Percentiles rank a stretch among this genome's conserved stretches.
Conservation (phyloP, 2,329 filamentous ascomycete species). For the Fonsecaea nubica region DNA sequence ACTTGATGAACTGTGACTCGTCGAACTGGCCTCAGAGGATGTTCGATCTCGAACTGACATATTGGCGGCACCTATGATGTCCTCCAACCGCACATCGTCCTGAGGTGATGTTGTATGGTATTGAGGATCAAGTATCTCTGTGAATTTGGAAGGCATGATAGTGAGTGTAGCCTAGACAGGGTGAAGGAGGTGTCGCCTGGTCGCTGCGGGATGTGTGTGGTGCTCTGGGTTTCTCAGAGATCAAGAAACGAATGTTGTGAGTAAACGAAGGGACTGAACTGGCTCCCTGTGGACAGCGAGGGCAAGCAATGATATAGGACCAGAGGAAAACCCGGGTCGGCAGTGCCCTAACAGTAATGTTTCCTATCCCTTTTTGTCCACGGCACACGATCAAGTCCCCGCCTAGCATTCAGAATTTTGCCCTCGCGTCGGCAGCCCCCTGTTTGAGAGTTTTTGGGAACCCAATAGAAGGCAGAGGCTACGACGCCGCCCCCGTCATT, state of each 20-base stretch:
- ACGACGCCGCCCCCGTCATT: constrained; percentile 27
- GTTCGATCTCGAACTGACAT: constrained; percentile 39
- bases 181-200: constrained; percentile 32
- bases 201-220: background rate
- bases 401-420: constrained; percentile 23
- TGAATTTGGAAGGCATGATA: constrained; percentile 51
- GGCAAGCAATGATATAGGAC: constrained; percentile 10
- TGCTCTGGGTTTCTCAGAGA: constrained; percentile 5
- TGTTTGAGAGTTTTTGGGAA: constrained; percentile 17
- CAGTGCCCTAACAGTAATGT: background rate
- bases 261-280: constrained; percentile 9
- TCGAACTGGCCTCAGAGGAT: constrained; percentile 47
- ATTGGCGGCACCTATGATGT: constrained; percentile 51
- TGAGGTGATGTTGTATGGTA: constrained; percentile 46
- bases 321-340: constrained; percentile 11
- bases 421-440: constrained; percentile 11
- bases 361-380: constrained; percentile 21
- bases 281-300: background rate
- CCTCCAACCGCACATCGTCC: constrained; percentile 52
- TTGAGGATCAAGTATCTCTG: constrained; percentile 52
- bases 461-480: constrained; percentile 26
- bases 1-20: constrained; percentile 44
- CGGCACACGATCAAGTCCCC: constrained; percentile 30
- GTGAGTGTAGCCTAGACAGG: constrained; percentile 24
- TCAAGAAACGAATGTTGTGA: constrained; percentile 1